These are phyloP conservation scores for Colletotrichum nymphaeae DNA, from an alignment of 2,329 filamentous ascomycete species.

Conservation along the genomic window DNA sequence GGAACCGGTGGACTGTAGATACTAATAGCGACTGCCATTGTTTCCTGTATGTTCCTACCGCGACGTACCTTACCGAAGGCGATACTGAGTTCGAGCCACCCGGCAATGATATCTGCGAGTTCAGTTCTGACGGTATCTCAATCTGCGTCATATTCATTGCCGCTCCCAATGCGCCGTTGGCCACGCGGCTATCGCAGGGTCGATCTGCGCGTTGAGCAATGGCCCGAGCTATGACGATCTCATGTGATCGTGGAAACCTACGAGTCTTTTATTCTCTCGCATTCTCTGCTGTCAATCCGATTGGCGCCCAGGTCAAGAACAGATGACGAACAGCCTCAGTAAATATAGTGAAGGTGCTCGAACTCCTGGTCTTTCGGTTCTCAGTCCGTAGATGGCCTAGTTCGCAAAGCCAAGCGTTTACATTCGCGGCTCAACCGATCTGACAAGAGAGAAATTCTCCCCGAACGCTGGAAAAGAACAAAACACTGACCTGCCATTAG, in stretches of 20 bases:
- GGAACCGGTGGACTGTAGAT: constrained; percentile 2
- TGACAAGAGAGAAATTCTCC: background rate
- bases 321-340: background rate
- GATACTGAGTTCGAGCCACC: background rate
- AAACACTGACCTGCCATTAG: background rate
- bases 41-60: background rate
- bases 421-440: background rate
- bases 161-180: background rate
- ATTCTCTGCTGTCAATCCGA: background rate
- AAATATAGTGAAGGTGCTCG: background rate
- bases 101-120: background rate
- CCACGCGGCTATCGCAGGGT: background rate
- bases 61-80: too few relatives aligned
- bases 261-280: background rate
- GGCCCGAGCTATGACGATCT: background rate
- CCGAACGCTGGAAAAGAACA: background rate
- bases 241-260: background rate
- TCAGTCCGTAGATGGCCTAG: background rate
- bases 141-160: background rate
- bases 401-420: background rate
- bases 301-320: background rate
- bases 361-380: background rate
- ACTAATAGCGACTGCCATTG: background rate
- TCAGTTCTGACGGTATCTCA: background rate
- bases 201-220: background rate